Conservation (phyloP, 805 yeast species). For the Metschnikowia gruessii region DNA sequence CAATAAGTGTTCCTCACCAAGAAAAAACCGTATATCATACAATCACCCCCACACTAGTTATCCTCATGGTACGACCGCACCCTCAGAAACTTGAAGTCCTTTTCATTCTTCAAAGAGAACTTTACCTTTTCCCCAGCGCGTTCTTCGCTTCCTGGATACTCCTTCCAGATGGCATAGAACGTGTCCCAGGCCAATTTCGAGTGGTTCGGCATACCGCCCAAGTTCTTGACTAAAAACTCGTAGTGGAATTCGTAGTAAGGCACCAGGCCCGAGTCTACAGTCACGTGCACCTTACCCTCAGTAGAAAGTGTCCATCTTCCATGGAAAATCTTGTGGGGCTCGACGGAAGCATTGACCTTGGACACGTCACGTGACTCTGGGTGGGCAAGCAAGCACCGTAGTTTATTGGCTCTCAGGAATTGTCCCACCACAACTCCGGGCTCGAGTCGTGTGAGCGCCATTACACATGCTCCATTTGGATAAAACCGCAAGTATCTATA, state of each 20-base stretch:
- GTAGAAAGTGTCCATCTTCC: constrained; percentile 60
- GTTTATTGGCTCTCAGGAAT: constrained; percentile 35
- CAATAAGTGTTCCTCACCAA: no score
- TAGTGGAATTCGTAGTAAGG: constrained; percentile 62
- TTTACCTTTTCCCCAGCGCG: constrained; percentile 47
- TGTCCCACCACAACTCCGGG: constrained; percentile 66
- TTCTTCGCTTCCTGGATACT: constrained; percentile 36
- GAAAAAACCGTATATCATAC: no score
- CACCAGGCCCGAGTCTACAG: constrained; percentile 55
- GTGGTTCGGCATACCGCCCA: constrained; percentile 58
- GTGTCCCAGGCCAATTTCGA: constrained; percentile 70
- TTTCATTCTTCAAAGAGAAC: constrained; percentile 66
- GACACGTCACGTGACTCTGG: constrained; percentile 18
- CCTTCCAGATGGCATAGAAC: constrained; percentile 55
- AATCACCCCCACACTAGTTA: constrained; percentile 11
- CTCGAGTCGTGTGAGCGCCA: constrained; percentile 67
- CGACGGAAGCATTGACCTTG: constrained; percentile 17
- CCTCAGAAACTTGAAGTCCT: constrained; percentile 72
- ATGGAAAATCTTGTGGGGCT: constrained; percentile 34
- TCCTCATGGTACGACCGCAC: constrained; percentile 43
- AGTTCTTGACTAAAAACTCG: constrained; percentile 53
- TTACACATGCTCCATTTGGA: constrained; percentile 71
- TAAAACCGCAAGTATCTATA: constrained; percentile 81
- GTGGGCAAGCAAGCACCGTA: constrained; percentile 18
- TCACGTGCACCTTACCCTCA: constrained; percentile 49